These are phyloP conservation scores for Triticum urartu DNA, from an alignment of 176 grass and related monocot species.

Conservation along the genomic window DNA sequence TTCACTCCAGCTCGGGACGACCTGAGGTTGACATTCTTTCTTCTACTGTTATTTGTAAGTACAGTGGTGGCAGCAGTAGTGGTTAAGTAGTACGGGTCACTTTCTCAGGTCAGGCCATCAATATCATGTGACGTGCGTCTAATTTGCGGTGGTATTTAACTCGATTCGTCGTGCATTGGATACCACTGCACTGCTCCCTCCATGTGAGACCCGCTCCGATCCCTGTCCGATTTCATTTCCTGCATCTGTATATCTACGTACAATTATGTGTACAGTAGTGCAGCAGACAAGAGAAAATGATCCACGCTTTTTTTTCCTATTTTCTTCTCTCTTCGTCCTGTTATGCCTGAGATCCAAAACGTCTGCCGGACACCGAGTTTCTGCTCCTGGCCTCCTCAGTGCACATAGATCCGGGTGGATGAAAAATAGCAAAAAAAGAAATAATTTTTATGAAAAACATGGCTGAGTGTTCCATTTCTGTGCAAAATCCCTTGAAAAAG, in stretches of 20 bases:
- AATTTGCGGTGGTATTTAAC: constrained; percentile 22
- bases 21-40: constrained; percentile 42
- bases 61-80: background rate
- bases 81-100: constrained; percentile 18
- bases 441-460: too few relatives aligned
- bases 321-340: background rate
- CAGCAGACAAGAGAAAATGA: background rate
- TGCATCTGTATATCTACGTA: constrained; percentile 9
- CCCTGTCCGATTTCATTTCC: constrained; percentile 39
- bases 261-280: background rate
- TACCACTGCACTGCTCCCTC: constrained; percentile 32
- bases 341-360: too few relatives aligned
- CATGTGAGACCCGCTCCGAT: constrained; percentile 26
- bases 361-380: too few relatives aligned
- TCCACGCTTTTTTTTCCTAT: background rate
- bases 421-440: too few relatives aligned
- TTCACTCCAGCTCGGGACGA: background rate
- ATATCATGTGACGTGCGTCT: constrained; percentile 22
- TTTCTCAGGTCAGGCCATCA: constrained; percentile 19
- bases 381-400: too few relatives aligned
- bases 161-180: constrained; percentile 29
- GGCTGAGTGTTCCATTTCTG: too few relatives aligned
- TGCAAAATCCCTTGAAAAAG: too few relatives aligned
- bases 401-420: too few relatives aligned
- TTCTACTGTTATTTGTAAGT: background rate